phyloP scores from a whole-genome alignment of 495 filamentous ascomycete species.

The Penicillium angulare region DNA sequence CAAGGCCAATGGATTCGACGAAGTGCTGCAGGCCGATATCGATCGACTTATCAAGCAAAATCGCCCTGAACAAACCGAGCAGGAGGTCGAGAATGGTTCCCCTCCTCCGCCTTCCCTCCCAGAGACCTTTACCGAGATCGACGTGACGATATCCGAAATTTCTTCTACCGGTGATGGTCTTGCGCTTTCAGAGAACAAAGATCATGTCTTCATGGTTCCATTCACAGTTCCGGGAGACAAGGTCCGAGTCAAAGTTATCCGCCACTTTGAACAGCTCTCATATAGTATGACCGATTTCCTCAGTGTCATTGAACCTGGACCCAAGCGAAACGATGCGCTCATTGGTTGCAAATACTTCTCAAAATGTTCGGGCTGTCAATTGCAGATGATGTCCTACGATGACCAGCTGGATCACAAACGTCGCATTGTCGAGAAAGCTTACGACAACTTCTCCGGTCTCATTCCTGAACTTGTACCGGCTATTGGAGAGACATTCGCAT shows the following conservation, averaged over 20 bases:
- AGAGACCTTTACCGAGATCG: constrained; percentile 69
- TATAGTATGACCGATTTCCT: constrained; percentile 81
- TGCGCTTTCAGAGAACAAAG: constrained; percentile 59
- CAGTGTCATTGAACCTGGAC: constrained; percentile 68
- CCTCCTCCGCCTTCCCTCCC: constrained; percentile 47
- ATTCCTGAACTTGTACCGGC: constrained; percentile 70
- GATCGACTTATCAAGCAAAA: constrained; percentile 58
- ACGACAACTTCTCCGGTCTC: constrained; percentile 82
- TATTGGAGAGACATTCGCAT: constrained; percentile 81
- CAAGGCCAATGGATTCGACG: constrained; percentile 53
- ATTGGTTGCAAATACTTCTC: constrained; percentile 83
- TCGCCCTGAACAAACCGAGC: constrained; percentile 31
- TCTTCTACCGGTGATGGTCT: constrained; percentile 92
- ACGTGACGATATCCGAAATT: constrained; percentile 70
- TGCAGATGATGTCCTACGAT: constrained; percentile 92
- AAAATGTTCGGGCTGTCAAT: constrained; percentile 88
- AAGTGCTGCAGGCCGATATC: constrained; percentile 73
- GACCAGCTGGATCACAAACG: constrained; percentile 84
- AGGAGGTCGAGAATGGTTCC: constrained; percentile 17
- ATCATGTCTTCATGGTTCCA: constrained; percentile 84
- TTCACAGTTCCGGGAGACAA: constrained; percentile 85
- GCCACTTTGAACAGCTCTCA: constrained; percentile 54
- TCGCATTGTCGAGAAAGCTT: constrained; percentile 86
- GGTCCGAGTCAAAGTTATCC: constrained; percentile 74
- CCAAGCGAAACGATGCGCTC: constrained; percentile 70